Conservation (phyloP, 176 grass and related monocot species). For the Paspalum notatum region DNA sequence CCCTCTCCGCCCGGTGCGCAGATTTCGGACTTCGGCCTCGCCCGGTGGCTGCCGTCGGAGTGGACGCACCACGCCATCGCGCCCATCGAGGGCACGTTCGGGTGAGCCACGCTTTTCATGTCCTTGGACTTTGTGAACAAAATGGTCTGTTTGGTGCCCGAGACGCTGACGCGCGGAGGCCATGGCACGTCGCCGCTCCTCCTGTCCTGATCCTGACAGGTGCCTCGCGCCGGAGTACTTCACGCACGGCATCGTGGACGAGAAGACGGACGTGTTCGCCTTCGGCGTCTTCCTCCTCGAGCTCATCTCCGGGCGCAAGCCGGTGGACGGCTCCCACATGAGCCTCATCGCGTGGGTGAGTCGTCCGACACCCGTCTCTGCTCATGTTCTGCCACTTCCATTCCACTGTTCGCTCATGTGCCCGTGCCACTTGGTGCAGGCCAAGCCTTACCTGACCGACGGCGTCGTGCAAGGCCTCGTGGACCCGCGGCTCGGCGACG, state of each 20-base stretch:
- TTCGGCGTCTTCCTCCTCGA: conserved; percentile 97
- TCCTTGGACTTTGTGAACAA: background rate
- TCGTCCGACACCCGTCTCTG: too few species aligned
- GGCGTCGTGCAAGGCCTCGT: conserved; percentile 67
- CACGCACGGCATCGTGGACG: conserved; percentile 90
- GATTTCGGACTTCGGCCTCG: conserved; percentile 98
- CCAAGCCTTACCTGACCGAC: conserved; percentile 83
- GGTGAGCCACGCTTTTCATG: conserved; percentile 41
- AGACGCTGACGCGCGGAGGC: background rate
- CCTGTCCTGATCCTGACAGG: conserved; percentile 28
- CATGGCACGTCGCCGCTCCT: background rate
- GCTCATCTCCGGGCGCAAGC: conserved; percentile 86
- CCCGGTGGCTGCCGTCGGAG: conserved; percentile 87
- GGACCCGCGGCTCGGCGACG: conserved; percentile 74
- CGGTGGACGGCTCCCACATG: conserved; percentile 86
- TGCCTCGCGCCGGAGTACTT: conserved; percentile 95
- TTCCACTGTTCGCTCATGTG: background rate
- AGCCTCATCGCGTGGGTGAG: conserved; percentile 86
- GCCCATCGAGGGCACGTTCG: conserved; percentile 94
- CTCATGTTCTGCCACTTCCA: background rate
- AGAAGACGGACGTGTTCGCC: conserved; percentile 97
- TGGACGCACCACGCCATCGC: conserved; percentile 90
- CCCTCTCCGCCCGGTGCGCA: background rate
- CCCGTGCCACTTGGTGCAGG: conserved; percentile 35
- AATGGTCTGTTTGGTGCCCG: background rate